A percentile compares a stretch with the other conserved stretches of the same genome.
These are phyloP conservation scores for Cucumis cinereus DNA, from an alignment of 306 rosid genomes.

Conservation along the genomic window DNA sequence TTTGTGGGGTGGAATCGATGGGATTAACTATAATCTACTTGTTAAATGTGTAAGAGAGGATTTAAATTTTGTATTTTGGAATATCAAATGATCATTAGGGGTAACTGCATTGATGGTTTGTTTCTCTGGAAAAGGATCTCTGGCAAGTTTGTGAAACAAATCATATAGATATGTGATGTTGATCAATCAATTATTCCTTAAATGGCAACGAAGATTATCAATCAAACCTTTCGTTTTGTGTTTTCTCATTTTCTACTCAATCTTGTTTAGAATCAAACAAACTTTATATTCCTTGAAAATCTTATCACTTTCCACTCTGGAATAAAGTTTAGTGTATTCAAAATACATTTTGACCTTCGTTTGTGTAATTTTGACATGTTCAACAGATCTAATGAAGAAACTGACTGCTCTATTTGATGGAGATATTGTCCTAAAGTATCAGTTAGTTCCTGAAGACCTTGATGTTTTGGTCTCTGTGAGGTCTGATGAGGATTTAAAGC, in stretches of 20 bases:
- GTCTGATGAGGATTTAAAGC: slow-evolving; percentile 57
- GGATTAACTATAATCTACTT: neutral
- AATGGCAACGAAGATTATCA: neutral
- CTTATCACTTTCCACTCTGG: neutral
- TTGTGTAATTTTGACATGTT: neutral
- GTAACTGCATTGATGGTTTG: neutral
- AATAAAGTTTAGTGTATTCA: neutral
- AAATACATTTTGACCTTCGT: neutral
- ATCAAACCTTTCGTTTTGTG: neutral
- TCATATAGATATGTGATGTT: neutral
- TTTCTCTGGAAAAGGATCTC: neutral
- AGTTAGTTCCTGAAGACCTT: slow-evolving; percentile 43
- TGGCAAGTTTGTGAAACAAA: neutral
- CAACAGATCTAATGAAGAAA: slow-evolving; percentile 53
- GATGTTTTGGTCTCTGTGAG: slow-evolving; percentile 50
- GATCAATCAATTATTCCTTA: neutral
- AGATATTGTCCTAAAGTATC: slow-evolving; percentile 64
- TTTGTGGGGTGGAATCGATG: neutral
- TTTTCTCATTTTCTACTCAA: neutral
- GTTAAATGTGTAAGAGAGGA: neutral
- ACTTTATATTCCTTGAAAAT: neutral
- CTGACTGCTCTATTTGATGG: slow-evolving; percentile 31
- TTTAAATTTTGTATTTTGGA: neutral
- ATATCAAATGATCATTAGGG: neutral
- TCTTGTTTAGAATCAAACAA: neutral